Conservation (phyloP, 192 early-diverging fungal genomes). For the Kappamyces sp. region DNA sequence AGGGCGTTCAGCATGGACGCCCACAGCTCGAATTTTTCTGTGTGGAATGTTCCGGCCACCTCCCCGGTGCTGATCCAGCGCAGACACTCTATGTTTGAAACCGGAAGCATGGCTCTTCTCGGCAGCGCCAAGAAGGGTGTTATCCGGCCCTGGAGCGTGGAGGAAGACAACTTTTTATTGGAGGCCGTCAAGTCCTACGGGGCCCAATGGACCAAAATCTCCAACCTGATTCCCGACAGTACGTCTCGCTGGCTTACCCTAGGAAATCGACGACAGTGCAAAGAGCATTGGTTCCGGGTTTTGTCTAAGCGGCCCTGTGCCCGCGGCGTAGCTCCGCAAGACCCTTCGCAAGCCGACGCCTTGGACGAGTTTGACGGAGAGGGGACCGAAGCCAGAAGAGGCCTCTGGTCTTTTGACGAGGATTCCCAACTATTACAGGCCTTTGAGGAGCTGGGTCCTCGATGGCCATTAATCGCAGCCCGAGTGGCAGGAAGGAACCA, state of each 20-base stretch:
- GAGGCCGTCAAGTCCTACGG: constrained; percentile 11
- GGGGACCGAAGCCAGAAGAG: neutral
- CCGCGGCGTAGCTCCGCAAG: constrained; percentile 6
- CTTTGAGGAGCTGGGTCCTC: constrained; percentile 10
- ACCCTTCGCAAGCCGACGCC: constrained; percentile 1
- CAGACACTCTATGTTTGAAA: constrained; percentile 19
- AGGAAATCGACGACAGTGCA: constrained; percentile 32
- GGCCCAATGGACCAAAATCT: constrained; percentile 13
- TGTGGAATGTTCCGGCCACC: neutral
- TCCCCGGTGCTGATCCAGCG: neutral
- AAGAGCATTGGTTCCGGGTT: constrained; percentile 33
- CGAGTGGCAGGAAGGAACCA: constrained; percentile 5
- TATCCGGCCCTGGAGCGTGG: constrained; percentile 20
- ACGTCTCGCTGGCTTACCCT: neutral
- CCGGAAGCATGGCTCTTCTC: neutral
- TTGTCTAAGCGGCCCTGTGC: constrained; percentile 22
- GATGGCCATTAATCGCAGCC: constrained; percentile 12
- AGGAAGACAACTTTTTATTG: constrained; percentile 17
- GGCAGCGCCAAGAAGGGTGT: constrained; percentile 15
- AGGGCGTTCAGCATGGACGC: constrained; percentile 12
- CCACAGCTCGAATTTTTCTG: constrained; percentile 1
- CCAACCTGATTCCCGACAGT: constrained; percentile 10
- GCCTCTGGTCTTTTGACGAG: constrained; percentile 27
- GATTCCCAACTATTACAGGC: constrained; percentile 25
- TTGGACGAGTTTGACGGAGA: neutral